Evolutionary conservation across 2,329 filamentous ascomycete genomes (phyloP).

Genomic region (Periconia macrospinosa): DNA sequence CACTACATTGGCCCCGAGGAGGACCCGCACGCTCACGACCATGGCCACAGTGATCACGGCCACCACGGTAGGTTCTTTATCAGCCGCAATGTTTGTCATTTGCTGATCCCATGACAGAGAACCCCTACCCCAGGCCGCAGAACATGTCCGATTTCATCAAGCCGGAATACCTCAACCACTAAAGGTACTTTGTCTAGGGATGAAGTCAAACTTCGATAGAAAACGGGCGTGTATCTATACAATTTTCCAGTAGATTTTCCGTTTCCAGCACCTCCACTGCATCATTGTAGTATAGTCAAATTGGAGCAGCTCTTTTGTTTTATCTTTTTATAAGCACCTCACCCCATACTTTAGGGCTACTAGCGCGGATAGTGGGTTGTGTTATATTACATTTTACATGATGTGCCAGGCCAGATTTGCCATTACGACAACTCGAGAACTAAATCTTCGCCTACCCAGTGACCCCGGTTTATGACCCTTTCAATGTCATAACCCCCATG

Average conservation of each 20-base stretch:
- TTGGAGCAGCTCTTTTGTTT: slow-evolving; percentile 22
- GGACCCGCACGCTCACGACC: slow-evolving; percentile 66
- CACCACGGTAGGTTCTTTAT: slow-evolving; percentile 22
- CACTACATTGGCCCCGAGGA: slow-evolving; percentile 87
- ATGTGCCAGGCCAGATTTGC: too few species aligned
- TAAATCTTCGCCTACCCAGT: background rate
- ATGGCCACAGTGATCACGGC: slow-evolving; percentile 45
- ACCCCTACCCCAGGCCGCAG: slow-evolving; percentile 73
- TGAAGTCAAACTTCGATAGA: slow-evolving; percentile 12
- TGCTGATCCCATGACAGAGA: slow-evolving; percentile 29
- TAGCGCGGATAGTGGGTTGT: too few species aligned
- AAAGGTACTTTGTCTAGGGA: slow-evolving; percentile 8
- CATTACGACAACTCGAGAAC: too few species aligned
- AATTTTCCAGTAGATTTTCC: slow-evolving; percentile 9
- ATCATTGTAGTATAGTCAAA: slow-evolving; percentile 40
- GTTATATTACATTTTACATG: too few species aligned
- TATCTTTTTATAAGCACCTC: background rate
- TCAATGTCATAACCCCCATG: slow-evolving; percentile 76
- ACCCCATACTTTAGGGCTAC: background rate
- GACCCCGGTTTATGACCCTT: slow-evolving; percentile 54
- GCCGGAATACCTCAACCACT: slow-evolving; percentile 83
- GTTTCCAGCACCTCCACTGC: slow-evolving; percentile 7
- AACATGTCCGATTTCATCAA: slow-evolving; percentile 95
- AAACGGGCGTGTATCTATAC: slow-evolving; percentile 32
- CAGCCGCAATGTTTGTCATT: background rate